These are phyloP conservation scores for Beauveria brongniartii DNA, from an alignment of 2,329 filamentous ascomycete species.

Conservation along the genomic window DNA sequence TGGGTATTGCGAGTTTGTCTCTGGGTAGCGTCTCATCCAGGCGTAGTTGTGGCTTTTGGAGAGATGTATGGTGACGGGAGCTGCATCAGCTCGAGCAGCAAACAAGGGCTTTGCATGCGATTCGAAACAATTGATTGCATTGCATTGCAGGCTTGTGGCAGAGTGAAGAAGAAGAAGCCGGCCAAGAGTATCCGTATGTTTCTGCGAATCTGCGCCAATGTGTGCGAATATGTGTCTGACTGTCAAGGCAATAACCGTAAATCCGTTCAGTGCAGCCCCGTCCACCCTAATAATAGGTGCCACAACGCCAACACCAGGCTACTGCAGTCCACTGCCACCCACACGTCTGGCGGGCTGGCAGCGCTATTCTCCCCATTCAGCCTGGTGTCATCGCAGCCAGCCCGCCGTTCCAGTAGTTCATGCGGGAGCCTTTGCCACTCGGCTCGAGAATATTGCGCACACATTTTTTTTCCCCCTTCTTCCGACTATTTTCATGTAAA, in stretches of 20 bases:
- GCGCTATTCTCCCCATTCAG: not conserved
- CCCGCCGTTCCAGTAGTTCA: slow-evolving; percentile 6
- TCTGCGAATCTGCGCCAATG: not conserved
- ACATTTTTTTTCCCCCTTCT: not conserved
- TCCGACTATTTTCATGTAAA: not conserved
- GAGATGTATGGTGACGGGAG: not conserved
- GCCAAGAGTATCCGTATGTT: not conserved
- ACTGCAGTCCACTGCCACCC: not conserved
- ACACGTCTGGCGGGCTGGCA: not conserved
- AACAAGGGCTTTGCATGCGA: not conserved
- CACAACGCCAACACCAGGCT: not conserved
- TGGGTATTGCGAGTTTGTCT: not conserved
- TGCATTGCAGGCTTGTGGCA: not conserved
- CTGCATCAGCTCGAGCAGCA: not conserved
- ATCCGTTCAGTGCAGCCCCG: not conserved
- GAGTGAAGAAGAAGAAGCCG: not conserved
- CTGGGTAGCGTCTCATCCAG: not conserved
- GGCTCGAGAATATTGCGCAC: slow-evolving; percentile 1
- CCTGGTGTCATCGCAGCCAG: not conserved
- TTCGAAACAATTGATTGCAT: not conserved
- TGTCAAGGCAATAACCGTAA: not conserved
- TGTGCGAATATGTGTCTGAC: no score
- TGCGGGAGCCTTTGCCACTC: slow-evolving; percentile 10
- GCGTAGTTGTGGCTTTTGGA: slow-evolving; percentile 5
- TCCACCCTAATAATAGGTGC: not conserved